A percentile compares a stretch with the other conserved stretches of the same genome.
Evolutionary conservation across 768 basidiomycete genomes (phyloP).

Genomic region (Naganishia kalamii): DNA sequence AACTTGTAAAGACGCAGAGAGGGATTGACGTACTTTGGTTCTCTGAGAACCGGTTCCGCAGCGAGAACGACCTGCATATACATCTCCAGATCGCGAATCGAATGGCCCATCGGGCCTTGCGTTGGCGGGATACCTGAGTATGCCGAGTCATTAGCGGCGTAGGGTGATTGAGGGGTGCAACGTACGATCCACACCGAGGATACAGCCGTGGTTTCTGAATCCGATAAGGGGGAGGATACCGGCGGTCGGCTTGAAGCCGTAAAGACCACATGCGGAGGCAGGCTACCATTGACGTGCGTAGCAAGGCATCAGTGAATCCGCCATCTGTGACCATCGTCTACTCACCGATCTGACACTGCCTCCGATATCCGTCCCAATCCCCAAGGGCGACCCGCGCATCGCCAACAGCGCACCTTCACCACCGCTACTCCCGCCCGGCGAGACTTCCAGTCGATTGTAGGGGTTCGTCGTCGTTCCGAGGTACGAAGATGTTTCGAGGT

Average conservation of each 20-base stretch:
- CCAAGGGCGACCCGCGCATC: conserved; percentile 52
- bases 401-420: conserved; percentile 76
- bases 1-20: background rate
- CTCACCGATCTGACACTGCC: conserved; percentile 55
- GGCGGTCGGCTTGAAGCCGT: conserved; percentile 51
- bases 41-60: background rate
- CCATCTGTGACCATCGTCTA: background rate
- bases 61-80: conserved; percentile 3
- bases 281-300: conserved; percentile 46
- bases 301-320: background rate
- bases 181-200: background rate
- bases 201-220: conserved; percentile 4
- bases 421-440: conserved; percentile 71
- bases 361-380: conserved; percentile 73
- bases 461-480: conserved; percentile 74
- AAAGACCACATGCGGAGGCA: conserved; percentile 61
- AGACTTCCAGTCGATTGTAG: conserved; percentile 61
- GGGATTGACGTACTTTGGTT: background rate
- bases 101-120: background rate
- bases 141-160: background rate
- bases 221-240: background rate
- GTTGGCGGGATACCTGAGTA: background rate
- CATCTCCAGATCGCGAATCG: background rate
- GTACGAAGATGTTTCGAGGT: conserved; percentile 69
- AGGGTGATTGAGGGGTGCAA: background rate